Conservation (phyloP, 768 basidiomycete genomes). For the Mycena olivaceomarginata region DNA sequence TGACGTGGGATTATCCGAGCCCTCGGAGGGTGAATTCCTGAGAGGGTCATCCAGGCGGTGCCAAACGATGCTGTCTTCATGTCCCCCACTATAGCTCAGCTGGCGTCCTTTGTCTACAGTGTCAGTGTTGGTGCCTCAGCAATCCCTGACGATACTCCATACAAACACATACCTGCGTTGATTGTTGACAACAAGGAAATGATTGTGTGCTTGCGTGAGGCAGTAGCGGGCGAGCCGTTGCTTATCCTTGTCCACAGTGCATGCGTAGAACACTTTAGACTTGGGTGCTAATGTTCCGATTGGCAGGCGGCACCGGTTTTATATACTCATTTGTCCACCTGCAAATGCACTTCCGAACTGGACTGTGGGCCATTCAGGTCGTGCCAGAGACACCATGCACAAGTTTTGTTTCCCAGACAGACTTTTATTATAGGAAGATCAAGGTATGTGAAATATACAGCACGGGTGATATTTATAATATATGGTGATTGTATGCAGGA, state of each 20-base stretch:
- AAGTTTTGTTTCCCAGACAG: conserved; percentile 19
- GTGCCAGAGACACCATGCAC: conserved; percentile 3
- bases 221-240: conserved; percentile 2
- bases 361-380: conserved; percentile 22
- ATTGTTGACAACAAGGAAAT: conserved; percentile 15
- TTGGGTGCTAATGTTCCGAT: background rate
- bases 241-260: conserved; percentile 19
- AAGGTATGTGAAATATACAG: background rate
- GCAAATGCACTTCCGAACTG: conserved; percentile 7
- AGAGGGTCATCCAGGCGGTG: background rate
- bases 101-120: conserved; percentile 14
- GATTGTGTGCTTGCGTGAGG: conserved; percentile 12
- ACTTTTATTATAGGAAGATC: conserved; percentile 17
- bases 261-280: background rate
- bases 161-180: background rate
- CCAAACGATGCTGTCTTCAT: conserved; percentile 17
- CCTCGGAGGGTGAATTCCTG: background rate
- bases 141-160: background rate
- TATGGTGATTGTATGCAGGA: background rate
- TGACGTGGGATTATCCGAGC: background rate
- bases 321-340: conserved; percentile 18
- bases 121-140: background rate
- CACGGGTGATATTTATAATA: background rate
- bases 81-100: conserved; percentile 10
- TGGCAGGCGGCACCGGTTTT: background rate